phyloP scores from a whole-genome alignment of 805 yeast species.

The Wickerhamomyces pijperi region DNA sequence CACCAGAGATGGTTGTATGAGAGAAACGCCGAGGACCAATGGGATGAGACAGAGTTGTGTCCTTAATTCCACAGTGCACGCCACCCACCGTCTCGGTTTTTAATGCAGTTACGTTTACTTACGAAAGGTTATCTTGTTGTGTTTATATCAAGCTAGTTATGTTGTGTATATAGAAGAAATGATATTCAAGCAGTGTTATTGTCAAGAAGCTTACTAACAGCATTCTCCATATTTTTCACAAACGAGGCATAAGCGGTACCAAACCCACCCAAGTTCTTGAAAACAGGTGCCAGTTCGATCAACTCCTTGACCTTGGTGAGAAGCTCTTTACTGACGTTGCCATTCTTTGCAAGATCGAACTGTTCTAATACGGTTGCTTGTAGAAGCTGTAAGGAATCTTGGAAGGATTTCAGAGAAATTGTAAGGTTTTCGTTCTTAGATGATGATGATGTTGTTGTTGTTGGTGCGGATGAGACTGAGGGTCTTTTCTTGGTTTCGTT shows the following conservation, averaged over 20 bases:
- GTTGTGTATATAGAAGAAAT: too few relatives aligned
- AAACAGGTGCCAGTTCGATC: slow-evolving; percentile 37
- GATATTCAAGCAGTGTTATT: too few relatives aligned
- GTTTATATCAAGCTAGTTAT: too few relatives aligned
- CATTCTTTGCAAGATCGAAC: slow-evolving; percentile 20
- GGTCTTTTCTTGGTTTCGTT: background rate
- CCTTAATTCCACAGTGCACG: too few relatives aligned
- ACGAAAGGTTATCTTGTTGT: too few relatives aligned
- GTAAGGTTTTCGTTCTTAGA: slow-evolving; percentile 6
- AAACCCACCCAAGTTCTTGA: slow-evolving; percentile 41
- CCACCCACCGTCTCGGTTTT: too few relatives aligned
- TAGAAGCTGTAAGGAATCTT: slow-evolving; percentile 30
- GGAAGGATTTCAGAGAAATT: slow-evolving; percentile 22
- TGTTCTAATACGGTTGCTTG: slow-evolving; percentile 34
- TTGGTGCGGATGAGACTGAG: slow-evolving; percentile 12
- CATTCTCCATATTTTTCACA: slow-evolving; percentile 28
- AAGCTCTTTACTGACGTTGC: slow-evolving; percentile 23
- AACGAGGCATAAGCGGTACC: slow-evolving; percentile 39
- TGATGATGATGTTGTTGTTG: slow-evolving; percentile 3
- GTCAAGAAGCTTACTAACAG: too few relatives aligned
- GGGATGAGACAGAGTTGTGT: slow-evolving; percentile 74
- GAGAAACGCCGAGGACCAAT: slow-evolving; percentile 44
- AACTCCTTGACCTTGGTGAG: slow-evolving; percentile 35
- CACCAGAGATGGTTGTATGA: slow-evolving; percentile 39
- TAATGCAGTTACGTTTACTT: background rate